These are phyloP conservation scores for Cicer pinnatifidum DNA, from an alignment of 306 rosid genomes.

Conservation along the genomic window DNA sequence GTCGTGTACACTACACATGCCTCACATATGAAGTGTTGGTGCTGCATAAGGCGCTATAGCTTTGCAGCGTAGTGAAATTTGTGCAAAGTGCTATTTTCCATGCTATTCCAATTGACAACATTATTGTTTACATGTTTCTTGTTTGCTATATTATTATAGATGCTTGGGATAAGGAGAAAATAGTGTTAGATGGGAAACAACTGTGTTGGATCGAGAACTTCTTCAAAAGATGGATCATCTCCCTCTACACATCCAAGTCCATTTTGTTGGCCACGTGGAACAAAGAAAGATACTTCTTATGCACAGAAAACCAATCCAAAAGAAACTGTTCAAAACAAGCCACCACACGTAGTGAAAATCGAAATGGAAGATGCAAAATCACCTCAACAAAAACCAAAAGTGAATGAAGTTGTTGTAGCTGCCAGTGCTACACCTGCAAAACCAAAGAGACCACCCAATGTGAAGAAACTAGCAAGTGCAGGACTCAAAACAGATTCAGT, in stretches of 20 bases:
- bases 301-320: conserved; percentile 5
- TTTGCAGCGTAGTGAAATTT: too few relatives aligned
- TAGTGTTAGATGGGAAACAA: conserved; percentile 79
- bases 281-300: conserved; percentile 35
- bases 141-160: conserved; percentile 26
- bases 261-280: conserved; percentile 54
- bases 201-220: conserved; percentile 61
- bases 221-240: conserved; percentile 41
- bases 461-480: conserved; percentile 63
- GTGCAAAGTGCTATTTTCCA: too few relatives aligned
- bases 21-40: too few relatives aligned
- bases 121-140: neutral
- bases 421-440: conserved; percentile 4
- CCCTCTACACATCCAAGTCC: conserved; percentile 45
- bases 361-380: conserved; percentile 47
- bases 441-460: conserved; percentile 51
- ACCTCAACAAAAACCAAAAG: conserved; percentile 17
- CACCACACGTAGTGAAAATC: conserved; percentile 63
- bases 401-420: neutral
- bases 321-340: conserved; percentile 45
- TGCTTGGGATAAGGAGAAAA: conserved; percentile 33
- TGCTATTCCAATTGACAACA: too few relatives aligned
- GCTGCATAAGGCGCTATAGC: too few relatives aligned
- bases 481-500: conserved; percentile 72
- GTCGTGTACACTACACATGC: too few relatives aligned